Base-by-base conservation (phyloP, 2,329 filamentous ascomycete species). In the Stemphylium vesicarium region DNA sequence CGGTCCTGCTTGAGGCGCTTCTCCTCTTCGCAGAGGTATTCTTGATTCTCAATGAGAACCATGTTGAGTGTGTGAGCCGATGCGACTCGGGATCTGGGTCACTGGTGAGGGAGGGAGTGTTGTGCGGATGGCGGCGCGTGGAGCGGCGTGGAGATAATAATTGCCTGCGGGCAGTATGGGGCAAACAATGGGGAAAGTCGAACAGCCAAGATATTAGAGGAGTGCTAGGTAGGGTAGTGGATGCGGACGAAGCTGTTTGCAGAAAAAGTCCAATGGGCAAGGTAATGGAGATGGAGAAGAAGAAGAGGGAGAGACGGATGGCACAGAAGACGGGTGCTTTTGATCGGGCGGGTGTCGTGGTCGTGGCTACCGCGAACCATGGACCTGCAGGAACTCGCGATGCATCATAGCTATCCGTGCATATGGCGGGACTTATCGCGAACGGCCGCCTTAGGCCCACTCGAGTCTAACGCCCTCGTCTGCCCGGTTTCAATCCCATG, bases 1-100 rank as follows among this genome's bases (percentile, higher is more conserved):
- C 88, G 86, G 77, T 98, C 94, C 72, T 96, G 87, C 72, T 89
- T 89, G 66, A 98, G 84, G 44, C 95, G 89, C 77, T 89, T 90
- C 82, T 98, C 94, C 79, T 98, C 94, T 77, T 90, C 88, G 57
- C 90, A 92, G 73, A 94, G 84, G 77, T 92, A 93, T 74, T 95
- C 90, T 78, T 95, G 87, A 72, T 89, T 87, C 77, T 96, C 92
- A 73, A 95, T 88, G 71, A 96, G 84, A 74, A 96, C 93, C 94
- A 98, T 98, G 61, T 59, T 52, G 56, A 48, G 36, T 45, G 50
- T 51, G 22, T 60, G 52, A 39, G 56, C 43, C 49, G 52, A 54
- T 45, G 51, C 15, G 39, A 47, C 50, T 53, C 43, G 8, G 42
- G 50, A 36, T 33, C 40, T 13, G 26, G 41, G 51, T 32, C 51